Conservation (phyloP, 192 early-diverging fungal species). For the Diversispora eburnea region DNA sequence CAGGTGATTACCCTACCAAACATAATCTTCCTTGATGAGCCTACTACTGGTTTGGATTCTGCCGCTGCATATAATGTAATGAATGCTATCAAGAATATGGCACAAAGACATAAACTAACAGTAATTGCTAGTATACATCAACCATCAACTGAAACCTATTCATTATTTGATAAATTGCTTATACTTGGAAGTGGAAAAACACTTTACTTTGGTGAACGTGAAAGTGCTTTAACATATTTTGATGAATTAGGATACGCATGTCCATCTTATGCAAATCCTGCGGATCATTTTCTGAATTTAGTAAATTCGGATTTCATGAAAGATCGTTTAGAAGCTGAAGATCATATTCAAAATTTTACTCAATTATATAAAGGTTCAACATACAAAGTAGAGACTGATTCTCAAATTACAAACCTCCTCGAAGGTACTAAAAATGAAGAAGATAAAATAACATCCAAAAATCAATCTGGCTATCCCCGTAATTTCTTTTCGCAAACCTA, state of each 20-base stretch:
- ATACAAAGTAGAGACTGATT: neutral
- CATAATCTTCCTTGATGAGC: conserved; percentile 81
- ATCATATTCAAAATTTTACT: neutral
- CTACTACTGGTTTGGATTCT: conserved; percentile 74
- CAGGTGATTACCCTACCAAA: conserved; percentile 59
- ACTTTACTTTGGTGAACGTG: conserved; percentile 39
- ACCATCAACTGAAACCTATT: conserved; percentile 46
- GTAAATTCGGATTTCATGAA: conserved; percentile 28
- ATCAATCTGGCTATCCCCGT: neutral
- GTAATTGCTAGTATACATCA: conserved; percentile 50
- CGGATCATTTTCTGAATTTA: conserved; percentile 36
- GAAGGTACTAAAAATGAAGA: no score
- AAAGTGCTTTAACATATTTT: conserved; percentile 39
- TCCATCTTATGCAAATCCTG: conserved; percentile 39
- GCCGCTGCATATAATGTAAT: conserved; percentile 68
- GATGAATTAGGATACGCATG: conserved; percentile 33
- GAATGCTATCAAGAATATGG: conserved; percentile 55
- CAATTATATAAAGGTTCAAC: neutral
- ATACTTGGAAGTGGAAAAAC: conserved; percentile 38
- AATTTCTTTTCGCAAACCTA: neutral
- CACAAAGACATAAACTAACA: conserved; percentile 46
- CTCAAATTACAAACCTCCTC: neutral
- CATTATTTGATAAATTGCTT: conserved; percentile 41
- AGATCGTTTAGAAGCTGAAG: conserved; percentile 1
- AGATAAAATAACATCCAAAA: neutral